phyloP scores from a whole-genome alignment of 2,329 filamentous ascomycete genomes.

The Alternaria conjuncta region DNA sequence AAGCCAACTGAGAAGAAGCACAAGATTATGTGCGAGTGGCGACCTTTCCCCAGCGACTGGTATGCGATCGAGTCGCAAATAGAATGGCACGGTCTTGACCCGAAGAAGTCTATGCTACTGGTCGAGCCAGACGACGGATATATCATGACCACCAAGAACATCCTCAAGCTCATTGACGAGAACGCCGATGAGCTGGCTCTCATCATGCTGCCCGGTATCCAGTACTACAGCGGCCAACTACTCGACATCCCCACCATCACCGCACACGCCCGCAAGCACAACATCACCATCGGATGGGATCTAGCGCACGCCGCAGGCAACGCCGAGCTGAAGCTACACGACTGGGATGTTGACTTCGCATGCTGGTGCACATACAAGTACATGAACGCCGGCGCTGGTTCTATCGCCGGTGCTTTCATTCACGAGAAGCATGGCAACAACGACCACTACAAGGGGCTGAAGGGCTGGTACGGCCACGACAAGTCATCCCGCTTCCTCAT shows the following conservation, averaged over 20 bases:
- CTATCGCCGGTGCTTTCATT: slow-evolving; percentile 80
- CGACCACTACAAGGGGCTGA: slow-evolving; percentile 68
- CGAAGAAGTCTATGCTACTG: slow-evolving; percentile 72
- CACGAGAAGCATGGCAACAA: slow-evolving; percentile 74
- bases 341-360: slow-evolving; percentile 90
- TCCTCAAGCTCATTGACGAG: slow-evolving; percentile 73
- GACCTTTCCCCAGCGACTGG: slow-evolving; percentile 87
- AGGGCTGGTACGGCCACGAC: slow-evolving; percentile 88
- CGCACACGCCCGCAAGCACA: slow-evolving; percentile 71
- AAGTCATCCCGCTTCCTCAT: slow-evolving; percentile 80
- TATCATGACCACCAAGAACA: slow-evolving; percentile 69
- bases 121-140: slow-evolving; percentile 68
- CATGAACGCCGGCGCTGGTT: slow-evolving; percentile 82
- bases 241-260: slow-evolving; percentile 85
- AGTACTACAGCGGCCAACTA: slow-evolving; percentile 89
- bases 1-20: slow-evolving; percentile 67
- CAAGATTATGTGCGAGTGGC: slow-evolving; percentile 85
- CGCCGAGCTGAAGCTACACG: slow-evolving; percentile 77
- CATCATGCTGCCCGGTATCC: slow-evolving; percentile 81
- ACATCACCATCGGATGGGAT: slow-evolving; percentile 82
- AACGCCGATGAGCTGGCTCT: slow-evolving; percentile 76
- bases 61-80: slow-evolving; percentile 87
- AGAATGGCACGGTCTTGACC: slow-evolving; percentile 69
- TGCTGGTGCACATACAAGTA: slow-evolving; percentile 97
- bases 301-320: slow-evolving; percentile 87